Evolutionary conservation across 2,329 filamentous ascomycete genomes (phyloP).

Genomic region (Cordyceps militaris): DNA sequence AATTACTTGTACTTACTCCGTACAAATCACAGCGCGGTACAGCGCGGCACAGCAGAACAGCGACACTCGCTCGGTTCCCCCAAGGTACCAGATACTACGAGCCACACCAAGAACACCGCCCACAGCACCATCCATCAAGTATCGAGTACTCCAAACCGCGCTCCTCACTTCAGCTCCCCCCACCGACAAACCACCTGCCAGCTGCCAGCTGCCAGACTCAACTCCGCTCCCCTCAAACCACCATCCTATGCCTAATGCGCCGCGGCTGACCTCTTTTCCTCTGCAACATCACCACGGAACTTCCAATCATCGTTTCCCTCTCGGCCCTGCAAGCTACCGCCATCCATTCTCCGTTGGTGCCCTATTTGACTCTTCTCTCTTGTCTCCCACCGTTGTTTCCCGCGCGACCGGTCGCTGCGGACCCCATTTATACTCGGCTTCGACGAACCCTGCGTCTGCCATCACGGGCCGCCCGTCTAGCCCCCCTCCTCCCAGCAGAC

Average conservation of each 20-base stretch:
- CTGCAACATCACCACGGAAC: not conserved
- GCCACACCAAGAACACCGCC: too few species aligned
- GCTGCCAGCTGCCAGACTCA: not conserved
- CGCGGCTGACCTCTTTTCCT: not conserved
- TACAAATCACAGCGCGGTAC: too few species aligned
- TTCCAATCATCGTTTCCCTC: not conserved
- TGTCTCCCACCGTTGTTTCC: not conserved
- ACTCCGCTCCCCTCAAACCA: conserved; percentile 5
- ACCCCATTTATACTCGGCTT: not conserved
- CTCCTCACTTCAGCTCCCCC: too few species aligned
- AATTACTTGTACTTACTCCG: too few species aligned
- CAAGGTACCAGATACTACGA: too few species aligned
- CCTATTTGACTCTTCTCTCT: not conserved
- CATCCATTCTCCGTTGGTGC: not conserved
- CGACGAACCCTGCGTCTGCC: conserved; percentile 9
- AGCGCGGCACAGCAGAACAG: too few species aligned
- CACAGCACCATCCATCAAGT: too few species aligned
- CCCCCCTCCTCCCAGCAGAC: not conserved
- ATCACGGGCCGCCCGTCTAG: not conserved
- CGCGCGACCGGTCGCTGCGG: not conserved
- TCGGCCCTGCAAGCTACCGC: not conserved
- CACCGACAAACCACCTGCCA: not conserved
- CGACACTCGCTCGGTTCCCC: too few species aligned
- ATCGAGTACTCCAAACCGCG: too few species aligned
- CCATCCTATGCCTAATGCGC: not conserved